Evolutionary conservation across 192 early-diverging fungal species (phyloP).

Genomic region (Coemansia sp.): DNA sequence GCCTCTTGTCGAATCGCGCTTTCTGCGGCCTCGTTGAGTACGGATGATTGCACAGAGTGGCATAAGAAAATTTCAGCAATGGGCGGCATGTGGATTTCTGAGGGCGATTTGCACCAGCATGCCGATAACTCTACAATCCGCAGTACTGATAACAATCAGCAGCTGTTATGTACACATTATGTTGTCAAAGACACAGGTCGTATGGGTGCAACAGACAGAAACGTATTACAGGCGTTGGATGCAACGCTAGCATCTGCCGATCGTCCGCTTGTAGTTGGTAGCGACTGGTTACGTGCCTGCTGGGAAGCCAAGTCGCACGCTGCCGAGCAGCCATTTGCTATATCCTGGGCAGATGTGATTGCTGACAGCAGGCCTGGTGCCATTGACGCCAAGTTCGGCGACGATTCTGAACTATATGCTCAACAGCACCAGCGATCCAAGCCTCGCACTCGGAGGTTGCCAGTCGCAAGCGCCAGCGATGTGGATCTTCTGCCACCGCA

Average conservation of each 20-base stretch:
- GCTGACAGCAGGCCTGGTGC: neutral
- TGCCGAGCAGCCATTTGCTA: slow-evolving; percentile 8
- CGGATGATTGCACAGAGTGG: slow-evolving; percentile 18
- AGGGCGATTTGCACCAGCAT: neutral
- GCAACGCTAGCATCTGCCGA: neutral
- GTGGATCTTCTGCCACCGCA: slow-evolving; percentile 15
- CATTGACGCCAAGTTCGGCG: neutral
- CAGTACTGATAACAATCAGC: neutral
- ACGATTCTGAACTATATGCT: neutral
- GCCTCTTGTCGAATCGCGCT: slow-evolving; percentile 30
- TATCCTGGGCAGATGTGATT: neutral
- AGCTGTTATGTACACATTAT: slow-evolving; percentile 26
- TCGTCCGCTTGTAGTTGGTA: slow-evolving; percentile 5
- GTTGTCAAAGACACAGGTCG: slow-evolving; percentile 23
- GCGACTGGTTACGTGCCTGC: slow-evolving; percentile 29
- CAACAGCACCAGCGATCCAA: neutral
- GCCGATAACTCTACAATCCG: neutral
- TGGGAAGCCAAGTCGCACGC: slow-evolving; percentile 14
- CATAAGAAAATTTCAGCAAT: slow-evolving; percentile 13
- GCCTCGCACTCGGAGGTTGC: neutral
- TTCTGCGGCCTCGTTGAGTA: slow-evolving; percentile 20
- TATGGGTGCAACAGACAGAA: neutral
- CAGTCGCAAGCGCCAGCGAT: neutral
- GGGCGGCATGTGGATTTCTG: slow-evolving; percentile 19
- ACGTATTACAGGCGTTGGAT: neutral